Evolutionary conservation across 2,329 filamentous ascomycete genomes (phyloP), one percentile per base, ranked within the genome.

Genomic region (Cucurbitaria berberidis): DNA sequence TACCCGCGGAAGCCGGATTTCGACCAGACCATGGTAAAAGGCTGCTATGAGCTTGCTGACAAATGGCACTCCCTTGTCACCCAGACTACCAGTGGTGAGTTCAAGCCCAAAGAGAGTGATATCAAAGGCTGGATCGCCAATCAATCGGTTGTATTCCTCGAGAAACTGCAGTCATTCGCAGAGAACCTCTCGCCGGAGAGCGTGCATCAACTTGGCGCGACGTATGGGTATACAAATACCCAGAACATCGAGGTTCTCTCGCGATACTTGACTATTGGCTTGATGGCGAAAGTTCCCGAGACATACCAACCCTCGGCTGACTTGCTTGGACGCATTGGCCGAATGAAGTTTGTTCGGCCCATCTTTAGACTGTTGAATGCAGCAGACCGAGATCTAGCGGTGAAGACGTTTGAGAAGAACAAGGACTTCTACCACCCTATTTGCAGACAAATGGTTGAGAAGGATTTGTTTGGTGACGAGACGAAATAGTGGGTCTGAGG

Each of bases 341-440:
- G 95, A 51, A 98, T 99, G 95, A 98, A 98, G 83, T 98, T 93
- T 75, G 93, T 98, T 53, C 82, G 93, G 42, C 91, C 93, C 19
- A 77, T 98, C 69, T 97, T 89, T 78, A 84, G 89, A 56, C 83
- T 85, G 44, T 78, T 99, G 62, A 88, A 89, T 68, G 86, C 87
- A 73, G 85, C 90, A 34, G 88, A 97, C 76, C 81, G 85, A 41
- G 79, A 86, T 22, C 76, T 96, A 67, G 93, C 95, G 0, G 76
- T 93, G 47, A 80, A 86, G 72, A 96, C 93, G 0, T 97, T 96
- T 76, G 84, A 89, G 77, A 89, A 89, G 82, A 89, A 96, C 74
- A 89, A 84, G 76, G 88, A 92, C 58, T 98, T 98, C 71, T 99
- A 98, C 73, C 93, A 98, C 72, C 95, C 95, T 2, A 97, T 98